Evolutionary conservation across 768 basidiomycete species (phyloP), one percentile per base, ranked within the genome.

Genomic region (Pisolithus tinctorius): DNA sequence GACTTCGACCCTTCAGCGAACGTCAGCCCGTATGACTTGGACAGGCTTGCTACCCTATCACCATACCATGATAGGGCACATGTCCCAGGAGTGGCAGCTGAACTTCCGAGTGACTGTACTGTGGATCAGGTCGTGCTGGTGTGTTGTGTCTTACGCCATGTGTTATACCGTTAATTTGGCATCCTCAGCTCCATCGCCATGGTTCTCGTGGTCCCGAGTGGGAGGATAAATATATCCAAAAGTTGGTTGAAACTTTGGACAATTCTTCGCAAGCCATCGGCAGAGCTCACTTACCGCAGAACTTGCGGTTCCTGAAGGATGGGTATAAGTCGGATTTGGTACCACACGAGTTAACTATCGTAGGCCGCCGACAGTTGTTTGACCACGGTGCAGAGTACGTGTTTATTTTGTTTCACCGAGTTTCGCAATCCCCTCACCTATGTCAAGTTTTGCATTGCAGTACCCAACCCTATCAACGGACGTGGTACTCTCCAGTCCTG

Each of bases 61-160:
- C 71, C 73, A 5, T 73, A 74, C 52, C 63, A 61, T 42, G 59
- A 64, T 47, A 65, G 66, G 1, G 64, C 67, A 11, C 56, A 57
- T 17, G 54, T 65, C 9, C 52, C 54, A 13, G 69, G 69, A 7
- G 53, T 70, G 39, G 52, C 58, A 41, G 55, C 48, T 23, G 50
- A 57, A 42, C 64, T 74, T 6, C 70, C 73, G 7, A 58, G 47
- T 26, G 72, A 74, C 59, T 71, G 73, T 55, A 59, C 52, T 44
- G 65, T 75, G 34, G 63, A 70, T 39, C 71, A 72, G 55, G 69
- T 73, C 51, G 59, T 71, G 59, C 49, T 70, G 55, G 73, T 74
- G 56, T 45, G 61, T 47, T 17, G 30, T 9, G 14, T 16, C 25
- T 4, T 23, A 11, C 43, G 10, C 30, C 20, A 45, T 45, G 13